A percentile compares a stretch with the other conserved stretches of the same genome.
These are phyloP conservation scores for Solanum tarijense DNA, from an alignment of 257 asterid genomes.

Conservation along the genomic window DNA sequence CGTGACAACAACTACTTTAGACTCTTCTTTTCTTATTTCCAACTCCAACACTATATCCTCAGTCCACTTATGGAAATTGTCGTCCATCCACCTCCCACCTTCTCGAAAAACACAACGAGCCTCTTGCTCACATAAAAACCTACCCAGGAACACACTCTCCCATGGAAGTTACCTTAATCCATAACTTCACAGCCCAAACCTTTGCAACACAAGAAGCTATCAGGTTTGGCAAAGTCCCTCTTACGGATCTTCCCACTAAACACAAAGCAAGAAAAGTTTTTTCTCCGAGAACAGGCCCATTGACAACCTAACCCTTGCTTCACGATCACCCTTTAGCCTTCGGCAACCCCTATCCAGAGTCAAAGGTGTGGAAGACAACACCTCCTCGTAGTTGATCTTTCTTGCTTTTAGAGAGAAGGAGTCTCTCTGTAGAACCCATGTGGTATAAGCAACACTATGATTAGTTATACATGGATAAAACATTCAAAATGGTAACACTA, in stretches of 20 bases:
- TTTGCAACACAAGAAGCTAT: too few species aligned
- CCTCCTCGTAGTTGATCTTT: not conserved
- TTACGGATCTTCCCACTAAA: not conserved
- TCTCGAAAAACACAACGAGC: not conserved
- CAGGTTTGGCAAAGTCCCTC: not conserved
- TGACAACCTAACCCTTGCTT: not conserved
- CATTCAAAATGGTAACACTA: not conserved
- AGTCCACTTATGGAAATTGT: not conserved
- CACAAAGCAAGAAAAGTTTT: not conserved
- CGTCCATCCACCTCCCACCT: not conserved
- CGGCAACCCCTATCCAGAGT: not conserved
- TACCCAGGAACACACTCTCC: not conserved
- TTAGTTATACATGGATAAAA: not conserved
- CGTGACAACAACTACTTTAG: not conserved
- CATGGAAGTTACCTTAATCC: not conserved
- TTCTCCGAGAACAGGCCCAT: not conserved
- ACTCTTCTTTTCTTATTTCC: not conserved
- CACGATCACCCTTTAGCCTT: not conserved
- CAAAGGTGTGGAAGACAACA: not conserved
- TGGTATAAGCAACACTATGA: not conserved
- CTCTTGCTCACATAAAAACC: not conserved
- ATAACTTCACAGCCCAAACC: too few species aligned
- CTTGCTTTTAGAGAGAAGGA: not conserved
- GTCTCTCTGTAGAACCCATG: not conserved
- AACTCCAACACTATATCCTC: not conserved